Evolutionary conservation across 2,329 filamentous ascomycete genomes (phyloP).

Genomic region (Delphinella strobiligena): DNA sequence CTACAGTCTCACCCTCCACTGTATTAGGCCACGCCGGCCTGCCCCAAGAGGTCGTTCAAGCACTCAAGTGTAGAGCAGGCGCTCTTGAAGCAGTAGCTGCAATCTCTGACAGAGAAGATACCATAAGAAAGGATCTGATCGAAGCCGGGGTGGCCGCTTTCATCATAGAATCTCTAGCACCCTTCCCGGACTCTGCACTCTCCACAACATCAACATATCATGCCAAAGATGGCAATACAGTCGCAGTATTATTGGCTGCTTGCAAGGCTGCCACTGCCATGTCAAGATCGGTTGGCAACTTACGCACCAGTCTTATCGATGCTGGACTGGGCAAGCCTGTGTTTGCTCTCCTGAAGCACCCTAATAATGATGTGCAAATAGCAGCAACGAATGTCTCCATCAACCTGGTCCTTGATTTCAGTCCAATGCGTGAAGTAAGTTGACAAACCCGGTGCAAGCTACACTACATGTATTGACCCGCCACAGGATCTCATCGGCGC

Average conservation of each 20-base stretch:
- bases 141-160: constrained; percentile 70
- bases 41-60: constrained; percentile 51
- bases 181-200: constrained; percentile 33
- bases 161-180: constrained; percentile 70
- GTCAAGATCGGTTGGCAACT: constrained; percentile 69
- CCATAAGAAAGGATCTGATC: constrained; percentile 70
- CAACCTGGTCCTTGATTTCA: constrained; percentile 80
- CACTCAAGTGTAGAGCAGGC: constrained; percentile 63
- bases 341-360: constrained; percentile 61
- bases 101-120: constrained; percentile 68
- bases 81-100: constrained; percentile 71
- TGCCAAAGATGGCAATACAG: constrained; percentile 60
- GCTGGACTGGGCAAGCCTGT: constrained; percentile 68
- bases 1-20: constrained; percentile 21
- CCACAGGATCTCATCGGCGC: constrained; percentile 56
- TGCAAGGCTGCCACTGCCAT: constrained; percentile 73
- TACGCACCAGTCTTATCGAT: constrained; percentile 81
- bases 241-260: constrained; percentile 68
- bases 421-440: constrained; percentile 77
- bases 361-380: constrained; percentile 67
- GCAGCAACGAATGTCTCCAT: constrained; percentile 74
- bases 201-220: constrained; percentile 13
- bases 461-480: constrained; percentile 2
- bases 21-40: constrained; percentile 51
- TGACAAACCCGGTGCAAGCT: background rate